These are phyloP conservation scores for Talaromyces sp. DNA, from an alignment of 2,329 filamentous ascomycete species.

Conservation along the genomic window DNA sequence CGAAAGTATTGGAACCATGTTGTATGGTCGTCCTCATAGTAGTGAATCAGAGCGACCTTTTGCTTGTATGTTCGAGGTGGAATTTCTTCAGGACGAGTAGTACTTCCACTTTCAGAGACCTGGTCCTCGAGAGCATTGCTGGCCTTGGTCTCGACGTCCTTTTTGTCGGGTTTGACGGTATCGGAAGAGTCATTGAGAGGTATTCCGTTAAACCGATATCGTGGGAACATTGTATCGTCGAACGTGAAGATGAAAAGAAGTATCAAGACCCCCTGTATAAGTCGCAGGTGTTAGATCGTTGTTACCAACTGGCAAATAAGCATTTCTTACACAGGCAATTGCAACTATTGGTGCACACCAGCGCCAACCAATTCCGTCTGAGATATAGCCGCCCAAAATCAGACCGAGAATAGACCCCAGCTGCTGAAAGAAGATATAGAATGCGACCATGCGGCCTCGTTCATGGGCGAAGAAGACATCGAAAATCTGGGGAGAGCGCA, in stretches of 20 bases:
- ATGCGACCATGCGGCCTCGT: conserved; percentile 39
- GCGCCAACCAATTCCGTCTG: conserved; percentile 39
- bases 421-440: conserved; percentile 46
- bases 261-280: conserved; percentile 24
- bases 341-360: conserved; percentile 39
- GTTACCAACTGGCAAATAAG: neutral
- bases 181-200: neutral
- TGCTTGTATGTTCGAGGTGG: conserved; percentile 25
- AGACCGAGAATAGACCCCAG: conserved; percentile 43
- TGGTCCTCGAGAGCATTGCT: conserved; percentile 2
- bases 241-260: conserved; percentile 37
- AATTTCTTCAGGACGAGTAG: conserved; percentile 21
- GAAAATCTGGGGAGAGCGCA: conserved; percentile 28
- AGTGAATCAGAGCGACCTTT: conserved; percentile 28
- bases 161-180: conserved; percentile 3
- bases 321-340: conserved; percentile 31
- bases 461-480: conserved; percentile 46
- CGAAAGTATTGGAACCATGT: conserved; percentile 45
- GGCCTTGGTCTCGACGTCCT: neutral
- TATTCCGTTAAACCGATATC: conserved; percentile 30
- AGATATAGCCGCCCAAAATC: conserved; percentile 42
- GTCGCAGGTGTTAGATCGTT: neutral
- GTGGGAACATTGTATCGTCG: conserved; percentile 41
- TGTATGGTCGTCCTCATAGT: conserved; percentile 38
- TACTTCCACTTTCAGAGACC: conserved; percentile 21